Percentiles rank a stretch among this genome's conserved stretches.
Evolutionary conservation across 805 yeast genomes (phyloP).

Genomic region (Ogataea henricii): DNA sequence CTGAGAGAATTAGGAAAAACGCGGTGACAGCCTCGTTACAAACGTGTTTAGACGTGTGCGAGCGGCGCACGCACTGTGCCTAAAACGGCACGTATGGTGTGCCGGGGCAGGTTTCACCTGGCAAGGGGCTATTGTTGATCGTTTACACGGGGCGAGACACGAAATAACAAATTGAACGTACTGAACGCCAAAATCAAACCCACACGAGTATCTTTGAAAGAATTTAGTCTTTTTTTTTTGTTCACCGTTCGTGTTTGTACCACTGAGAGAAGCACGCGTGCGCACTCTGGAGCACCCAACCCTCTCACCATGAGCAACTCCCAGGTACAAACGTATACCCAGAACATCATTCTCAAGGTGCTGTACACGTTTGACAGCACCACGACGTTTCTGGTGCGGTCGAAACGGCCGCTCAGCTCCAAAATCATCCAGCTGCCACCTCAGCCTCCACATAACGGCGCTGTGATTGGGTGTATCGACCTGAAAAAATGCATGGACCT

Average conservation of each 20-base stretch:
- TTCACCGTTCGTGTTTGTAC: neutral
- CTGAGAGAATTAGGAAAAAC: conserved; percentile 15
- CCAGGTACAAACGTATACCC: conserved; percentile 28
- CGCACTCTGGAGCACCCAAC: conserved; percentile 1
- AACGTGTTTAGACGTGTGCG: conserved; percentile 7
- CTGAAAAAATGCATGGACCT: conserved; percentile 48
- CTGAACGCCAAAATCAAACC: neutral
- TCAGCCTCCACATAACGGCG: conserved; percentile 42
- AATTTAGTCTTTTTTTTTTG: neutral
- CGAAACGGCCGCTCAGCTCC: conserved; percentile 38
- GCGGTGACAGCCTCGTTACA: conserved; percentile 13
- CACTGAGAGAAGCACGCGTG: neutral
- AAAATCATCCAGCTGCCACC: conserved; percentile 45
- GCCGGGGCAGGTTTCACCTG: neutral
- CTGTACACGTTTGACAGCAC: conserved; percentile 45
- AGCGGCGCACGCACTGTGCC: neutral
- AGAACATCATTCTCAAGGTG: conserved; percentile 37
- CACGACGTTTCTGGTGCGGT: conserved; percentile 45
- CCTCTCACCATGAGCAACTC: conserved; percentile 22
- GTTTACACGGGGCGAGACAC: conserved; percentile 12
- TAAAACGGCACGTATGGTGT: neutral
- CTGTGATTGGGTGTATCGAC: conserved; percentile 44
- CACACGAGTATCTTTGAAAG: too few species aligned
- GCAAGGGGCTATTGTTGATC: conserved; percentile 11
- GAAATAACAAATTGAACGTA: conserved; percentile 8